phyloP scores from a whole-genome alignment of 1,139 yeast species.

The Diutina catenulata region DNA sequence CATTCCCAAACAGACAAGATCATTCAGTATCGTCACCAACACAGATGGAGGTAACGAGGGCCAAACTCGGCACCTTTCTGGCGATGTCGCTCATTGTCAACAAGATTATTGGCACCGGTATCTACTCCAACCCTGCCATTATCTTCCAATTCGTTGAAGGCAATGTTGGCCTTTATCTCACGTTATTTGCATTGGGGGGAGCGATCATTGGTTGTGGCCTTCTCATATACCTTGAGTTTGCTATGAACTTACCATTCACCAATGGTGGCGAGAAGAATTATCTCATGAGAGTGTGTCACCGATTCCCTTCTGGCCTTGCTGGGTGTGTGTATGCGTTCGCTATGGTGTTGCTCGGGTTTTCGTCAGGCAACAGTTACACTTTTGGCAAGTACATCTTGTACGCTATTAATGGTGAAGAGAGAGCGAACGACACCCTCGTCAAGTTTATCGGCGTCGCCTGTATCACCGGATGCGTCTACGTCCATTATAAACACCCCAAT shows the following conservation, averaged over 20 bases:
- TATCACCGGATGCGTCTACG: conserved; percentile 27
- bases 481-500: conserved; percentile 27
- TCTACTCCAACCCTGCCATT: conserved; percentile 37
- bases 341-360: conserved; percentile 35
- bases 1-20: too few species aligned
- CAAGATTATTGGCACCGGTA: conserved; percentile 43
- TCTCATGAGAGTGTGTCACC: conserved; percentile 25
- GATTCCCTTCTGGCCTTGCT: conserved; percentile 21
- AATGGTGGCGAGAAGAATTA: conserved; percentile 44
- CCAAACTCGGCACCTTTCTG: conserved; percentile 15
- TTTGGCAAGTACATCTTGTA: conserved; percentile 37
- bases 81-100: conserved; percentile 30
- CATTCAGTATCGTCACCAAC: too few species aligned
- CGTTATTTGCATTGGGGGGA: conserved; percentile 34
- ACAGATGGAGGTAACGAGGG: too few species aligned
- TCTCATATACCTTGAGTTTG: conserved; percentile 34
- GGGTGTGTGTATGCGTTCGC: conserved; percentile 37
- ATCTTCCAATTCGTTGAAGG: conserved; percentile 34
- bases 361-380: conserved; percentile 40
- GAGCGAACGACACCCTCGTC: conserved; percentile 14
- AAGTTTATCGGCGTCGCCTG: conserved; percentile 35
- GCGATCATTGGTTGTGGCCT: conserved; percentile 35
- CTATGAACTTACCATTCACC: conserved; percentile 31
- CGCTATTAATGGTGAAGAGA: conserved; percentile 16
- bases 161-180: conserved; percentile 26